Conservation (phyloP, 1,139 yeast species). For the Pneumocystis wakefieldiae region DNA sequence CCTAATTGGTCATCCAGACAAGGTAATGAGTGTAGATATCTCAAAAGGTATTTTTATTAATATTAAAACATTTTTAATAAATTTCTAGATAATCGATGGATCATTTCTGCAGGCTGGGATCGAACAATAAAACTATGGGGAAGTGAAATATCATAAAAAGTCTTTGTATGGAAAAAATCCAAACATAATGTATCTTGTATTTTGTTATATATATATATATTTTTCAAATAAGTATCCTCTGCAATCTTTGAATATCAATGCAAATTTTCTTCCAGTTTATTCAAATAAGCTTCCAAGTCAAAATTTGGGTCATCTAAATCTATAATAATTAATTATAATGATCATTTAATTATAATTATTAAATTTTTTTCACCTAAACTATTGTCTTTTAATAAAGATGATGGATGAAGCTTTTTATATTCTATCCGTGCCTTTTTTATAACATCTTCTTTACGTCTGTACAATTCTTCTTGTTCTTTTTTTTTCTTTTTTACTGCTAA, state of each 20-base stretch:
- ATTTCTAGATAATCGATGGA: conserved; percentile 25
- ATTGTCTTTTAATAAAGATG: conserved; percentile 18
- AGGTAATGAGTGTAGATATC: conserved; percentile 58
- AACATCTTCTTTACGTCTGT: conserved; percentile 54
- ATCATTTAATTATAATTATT: conserved; percentile 1
- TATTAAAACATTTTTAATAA: neutral
- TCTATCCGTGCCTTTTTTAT: conserved; percentile 80
- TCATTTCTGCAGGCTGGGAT: conserved; percentile 75
- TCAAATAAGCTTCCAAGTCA: neutral
- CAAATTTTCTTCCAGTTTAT: neutral
- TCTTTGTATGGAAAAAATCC: neutral
- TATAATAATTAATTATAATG: neutral
- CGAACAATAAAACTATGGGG: conserved; percentile 54
- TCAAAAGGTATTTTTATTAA: conserved; percentile 14
- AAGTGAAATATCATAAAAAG: conserved; percentile 4
- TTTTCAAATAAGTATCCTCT: neutral
- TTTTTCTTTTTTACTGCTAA: conserved; percentile 47
- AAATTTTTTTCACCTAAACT: conserved; percentile 13
- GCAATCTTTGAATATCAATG: neutral
- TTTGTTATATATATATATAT: neutral
- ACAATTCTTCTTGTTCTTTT: conserved; percentile 44
- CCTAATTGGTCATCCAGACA: conserved; percentile 51
- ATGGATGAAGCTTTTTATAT: conserved; percentile 45
- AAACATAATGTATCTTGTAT: neutral
- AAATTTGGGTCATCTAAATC: neutral